phyloP scores from a whole-genome alignment of 139 green algal species.

The Gonium pectorale region DNA sequence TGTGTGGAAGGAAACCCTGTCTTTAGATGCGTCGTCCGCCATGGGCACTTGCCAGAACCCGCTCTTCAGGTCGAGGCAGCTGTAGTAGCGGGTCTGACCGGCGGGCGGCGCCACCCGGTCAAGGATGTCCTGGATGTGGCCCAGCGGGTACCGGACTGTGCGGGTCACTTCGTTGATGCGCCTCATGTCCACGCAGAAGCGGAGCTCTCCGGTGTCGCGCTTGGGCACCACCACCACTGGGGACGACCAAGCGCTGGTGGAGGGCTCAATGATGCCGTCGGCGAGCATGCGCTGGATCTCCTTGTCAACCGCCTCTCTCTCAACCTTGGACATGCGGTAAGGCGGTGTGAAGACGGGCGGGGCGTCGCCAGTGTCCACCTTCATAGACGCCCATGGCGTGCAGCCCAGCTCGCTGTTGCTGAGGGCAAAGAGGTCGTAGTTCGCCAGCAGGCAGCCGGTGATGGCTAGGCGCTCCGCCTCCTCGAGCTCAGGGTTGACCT shows the following conservation, averaged over 20 bases:
- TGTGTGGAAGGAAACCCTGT: neutral
- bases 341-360: neutral
- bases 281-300: neutral
- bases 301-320: neutral
- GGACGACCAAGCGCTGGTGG: neutral
- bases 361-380: neutral
- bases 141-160: neutral
- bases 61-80: neutral
- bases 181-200: too few species aligned
- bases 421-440: slow-evolving; percentile 4
- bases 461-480: neutral
- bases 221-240: neutral
- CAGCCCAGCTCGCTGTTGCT: neutral
- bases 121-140: neutral
- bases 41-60: slow-evolving; percentile 1
- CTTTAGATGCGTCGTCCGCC: neutral
- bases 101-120: neutral
- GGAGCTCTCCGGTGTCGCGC: too few species aligned
- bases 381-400: neutral
- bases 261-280: slow-evolving; percentile 19
- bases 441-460: neutral
- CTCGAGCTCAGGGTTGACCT: neutral
- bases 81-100: neutral
- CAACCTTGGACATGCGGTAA: neutral
- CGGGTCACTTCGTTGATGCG: neutral